phyloP scores from a whole-genome alignment of 805 yeast species.

The Ogataea dorogensis region DNA sequence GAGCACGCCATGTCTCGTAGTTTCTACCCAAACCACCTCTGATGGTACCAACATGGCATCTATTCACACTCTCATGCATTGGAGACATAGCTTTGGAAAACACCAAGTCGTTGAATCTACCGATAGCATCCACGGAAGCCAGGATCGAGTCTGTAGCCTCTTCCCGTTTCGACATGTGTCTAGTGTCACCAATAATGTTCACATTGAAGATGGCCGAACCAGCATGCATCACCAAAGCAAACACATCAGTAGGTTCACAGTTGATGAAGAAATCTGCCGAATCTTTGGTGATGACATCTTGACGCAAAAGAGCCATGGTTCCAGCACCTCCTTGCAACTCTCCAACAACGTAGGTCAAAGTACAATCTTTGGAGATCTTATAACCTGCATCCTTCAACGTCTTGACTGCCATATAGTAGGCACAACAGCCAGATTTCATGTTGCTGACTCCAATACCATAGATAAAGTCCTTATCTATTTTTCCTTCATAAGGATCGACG shows the following conservation, averaged over 20 bases:
- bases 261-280: constrained; percentile 32
- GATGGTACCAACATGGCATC: constrained; percentile 34
- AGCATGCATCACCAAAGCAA: constrained; percentile 32
- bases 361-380: constrained; percentile 29
- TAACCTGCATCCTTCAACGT: constrained; percentile 30
- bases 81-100: constrained; percentile 26
- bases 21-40: constrained; percentile 32
- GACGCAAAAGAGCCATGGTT: constrained; percentile 29
- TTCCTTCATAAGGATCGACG: constrained; percentile 32
- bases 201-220: constrained; percentile 31
- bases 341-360: constrained; percentile 30
- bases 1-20: constrained; percentile 33
- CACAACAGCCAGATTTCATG: constrained; percentile 35
- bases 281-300: constrained; percentile 24
- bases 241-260: constrained; percentile 34
- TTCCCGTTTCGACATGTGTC: constrained; percentile 34
- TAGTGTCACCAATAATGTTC: constrained; percentile 32
- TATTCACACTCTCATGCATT: constrained; percentile 27
- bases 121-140: constrained; percentile 32
- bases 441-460: constrained; percentile 35
- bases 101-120: constrained; percentile 27
- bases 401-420: constrained; percentile 34
- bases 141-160: constrained; percentile 34
- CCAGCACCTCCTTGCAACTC: constrained; percentile 35
- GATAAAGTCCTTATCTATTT: constrained; percentile 27